A percentile compares a stretch with the other conserved stretches of the same genome.
phyloP scores from a whole-genome alignment of 139 green algal species.

The Desmodesmus armatus region DNA sequence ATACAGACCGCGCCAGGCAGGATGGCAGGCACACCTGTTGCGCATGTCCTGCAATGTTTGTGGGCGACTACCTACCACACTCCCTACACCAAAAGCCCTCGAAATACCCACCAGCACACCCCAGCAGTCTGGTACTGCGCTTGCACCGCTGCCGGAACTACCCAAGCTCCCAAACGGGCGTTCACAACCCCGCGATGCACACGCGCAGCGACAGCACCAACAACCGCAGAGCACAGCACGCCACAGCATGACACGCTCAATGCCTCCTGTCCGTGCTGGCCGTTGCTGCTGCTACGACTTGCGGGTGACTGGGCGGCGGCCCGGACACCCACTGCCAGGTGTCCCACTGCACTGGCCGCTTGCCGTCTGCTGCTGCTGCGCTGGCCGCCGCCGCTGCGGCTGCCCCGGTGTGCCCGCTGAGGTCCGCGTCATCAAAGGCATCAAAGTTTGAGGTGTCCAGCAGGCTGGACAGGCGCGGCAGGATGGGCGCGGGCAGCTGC shows the following conservation, averaged over 20 bases:
- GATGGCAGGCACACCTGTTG: too few species aligned
- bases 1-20: too few species aligned
- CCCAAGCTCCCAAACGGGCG: background rate
- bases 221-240: background rate
- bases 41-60: too few species aligned
- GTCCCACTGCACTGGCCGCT: background rate
- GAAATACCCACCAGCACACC: too few species aligned
- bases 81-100: too few species aligned
- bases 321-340: conserved; percentile 9
- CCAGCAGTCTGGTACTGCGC: background rate
- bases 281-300: background rate
- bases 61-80: too few species aligned
- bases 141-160: background rate
- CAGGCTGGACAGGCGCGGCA: conserved; percentile 59
- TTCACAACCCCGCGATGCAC: background rate
- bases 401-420: conserved; percentile 31
- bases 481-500: conserved; percentile 68
- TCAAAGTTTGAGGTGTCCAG: conserved; percentile 84
- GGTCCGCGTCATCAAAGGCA: conserved; percentile 71
- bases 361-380: conserved; percentile 15
- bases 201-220: background rate
- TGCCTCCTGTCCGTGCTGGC: background rate
- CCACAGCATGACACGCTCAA: background rate
- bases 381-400: conserved; percentile 8
- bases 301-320: too few species aligned